A percentile compares a stretch with the other conserved stretches of the same genome.
Conservation (phyloP, 495 filamentous ascomycete genomes). For the Pyronema domesticum region DNA sequence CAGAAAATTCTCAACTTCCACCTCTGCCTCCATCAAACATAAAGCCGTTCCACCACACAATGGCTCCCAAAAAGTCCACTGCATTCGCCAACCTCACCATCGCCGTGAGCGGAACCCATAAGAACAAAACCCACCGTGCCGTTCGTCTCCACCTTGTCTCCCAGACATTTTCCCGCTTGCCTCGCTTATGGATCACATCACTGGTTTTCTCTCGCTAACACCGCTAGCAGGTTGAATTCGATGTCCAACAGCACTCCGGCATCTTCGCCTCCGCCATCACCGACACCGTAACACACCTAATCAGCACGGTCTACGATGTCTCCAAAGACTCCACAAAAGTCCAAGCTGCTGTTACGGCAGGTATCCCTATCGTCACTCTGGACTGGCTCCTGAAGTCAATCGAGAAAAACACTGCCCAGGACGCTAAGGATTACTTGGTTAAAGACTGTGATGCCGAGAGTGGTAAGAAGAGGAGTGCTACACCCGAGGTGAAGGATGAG, state of each 20-base stretch:
- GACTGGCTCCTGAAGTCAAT: conserved; percentile 44
- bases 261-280: conserved; percentile 31
- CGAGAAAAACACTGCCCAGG: conserved; percentile 27
- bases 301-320: conserved; percentile 37
- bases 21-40: too few relatives aligned
- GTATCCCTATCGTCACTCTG: conserved; percentile 40
- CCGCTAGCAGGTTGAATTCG: conserved; percentile 24
- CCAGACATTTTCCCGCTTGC: not conserved
- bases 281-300: conserved; percentile 39
- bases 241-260: conserved; percentile 35
- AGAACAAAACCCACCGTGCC: conserved; percentile 35
- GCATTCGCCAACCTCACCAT: conserved; percentile 26
- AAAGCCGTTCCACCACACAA: too few relatives aligned
- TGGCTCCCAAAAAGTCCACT: not conserved
- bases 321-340: conserved; percentile 34
- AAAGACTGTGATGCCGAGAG: conserved; percentile 15
- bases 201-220: not conserved
- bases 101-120: conserved; percentile 44
- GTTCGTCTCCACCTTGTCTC: not conserved
- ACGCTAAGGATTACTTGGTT: conserved; percentile 29
- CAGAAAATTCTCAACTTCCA: too few relatives aligned
- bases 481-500: conserved; percentile 8
- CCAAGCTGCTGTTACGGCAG: conserved; percentile 31
- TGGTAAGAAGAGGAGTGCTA: conserved; percentile 8
- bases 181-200: not conserved